Evolutionary conservation across 257 asterid species (phyloP).

Genomic region (Nicotiana noctiflora): DNA sequence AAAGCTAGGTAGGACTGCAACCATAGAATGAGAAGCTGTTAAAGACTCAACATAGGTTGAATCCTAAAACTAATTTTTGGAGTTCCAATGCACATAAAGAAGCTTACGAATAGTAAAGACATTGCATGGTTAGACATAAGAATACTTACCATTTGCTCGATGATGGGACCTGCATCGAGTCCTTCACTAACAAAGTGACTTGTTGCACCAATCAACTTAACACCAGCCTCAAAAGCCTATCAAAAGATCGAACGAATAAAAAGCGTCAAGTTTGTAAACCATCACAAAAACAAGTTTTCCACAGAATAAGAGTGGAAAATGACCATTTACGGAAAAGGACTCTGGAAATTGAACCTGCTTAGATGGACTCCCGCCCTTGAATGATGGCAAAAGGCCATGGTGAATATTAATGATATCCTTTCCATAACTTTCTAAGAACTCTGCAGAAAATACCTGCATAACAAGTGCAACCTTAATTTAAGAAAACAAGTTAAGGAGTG

Average conservation of each 20-base stretch:
- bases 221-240: conserved; percentile 95
- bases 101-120: no score
- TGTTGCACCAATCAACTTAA: conserved; percentile 92
- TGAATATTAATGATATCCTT: conserved; percentile 87
- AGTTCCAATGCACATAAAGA: background rate
- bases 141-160: conserved; percentile 82
- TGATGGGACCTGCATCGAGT: conserved; percentile 91
- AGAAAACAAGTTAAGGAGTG: background rate
- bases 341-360: conserved; percentile 50
- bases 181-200: conserved; percentile 88
- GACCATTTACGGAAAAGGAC: background rate
- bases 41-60: background rate
- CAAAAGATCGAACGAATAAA: background rate
- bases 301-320: background rate
- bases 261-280: background rate
- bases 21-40: background rate
- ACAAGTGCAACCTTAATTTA: conserved; percentile 3
- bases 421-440: conserved; percentile 57
- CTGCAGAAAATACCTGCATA: conserved; percentile 68
- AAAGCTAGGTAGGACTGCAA: background rate
- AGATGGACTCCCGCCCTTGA: conserved; percentile 93
- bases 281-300: background rate
- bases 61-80: background rate
- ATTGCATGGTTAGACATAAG: background rate
- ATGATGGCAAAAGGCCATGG: conserved; percentile 91